Evolutionary conservation across 2,329 filamentous ascomycete species (phyloP), one percentile per base, ranked within the genome.

Genomic region (Tricladium varicosporioides): DNA sequence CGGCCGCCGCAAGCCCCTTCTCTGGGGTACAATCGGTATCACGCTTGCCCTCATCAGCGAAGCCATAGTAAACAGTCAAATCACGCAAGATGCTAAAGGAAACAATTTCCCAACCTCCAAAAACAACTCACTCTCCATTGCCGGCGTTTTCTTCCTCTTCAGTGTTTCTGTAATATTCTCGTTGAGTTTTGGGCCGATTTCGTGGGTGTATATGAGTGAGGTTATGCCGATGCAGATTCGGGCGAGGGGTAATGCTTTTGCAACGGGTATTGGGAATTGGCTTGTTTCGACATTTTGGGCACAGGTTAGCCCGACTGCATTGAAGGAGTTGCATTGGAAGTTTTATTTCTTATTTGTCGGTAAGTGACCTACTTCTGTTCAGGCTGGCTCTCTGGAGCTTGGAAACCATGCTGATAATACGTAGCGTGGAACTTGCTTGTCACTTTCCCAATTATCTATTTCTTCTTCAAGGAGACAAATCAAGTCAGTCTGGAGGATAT

Each of bases 181-280:
- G 4, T 58, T 83, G 45, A 83, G 81, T 0, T 85, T 83, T 72
- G 80, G 83, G 1, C 80, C 82, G 5, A 52, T 83, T 5, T 83
- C 84, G 0, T 77, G 86, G 40, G 59, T 60, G 5, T 61, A 59
- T 46, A 61, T 61, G 31, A 53, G 36, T 13, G 59, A 55, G 46
- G 82, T 88, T 58, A 83, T 85, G 70, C 84, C 86, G 9, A 80
- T 88, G 71, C 82, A 83, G 60, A 87, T 87, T 54, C 82, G 86
- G 32, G 80, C 80, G 5, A 75, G 78, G 18, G 82, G 82, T 2
- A 80, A 78, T 48, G 80, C 81, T 4, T 83, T 84, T 60, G 80
- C 81, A 0, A 83, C 81, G 0, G 80, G 76, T 48, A 74, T 84
- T 46, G 81, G 81, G 1, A 84, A 84, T 62, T 84, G 81, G 81